phyloP scores from a whole-genome alignment of 1,284 basidiomycete species.

The Fomitopsis palustris region DNA sequence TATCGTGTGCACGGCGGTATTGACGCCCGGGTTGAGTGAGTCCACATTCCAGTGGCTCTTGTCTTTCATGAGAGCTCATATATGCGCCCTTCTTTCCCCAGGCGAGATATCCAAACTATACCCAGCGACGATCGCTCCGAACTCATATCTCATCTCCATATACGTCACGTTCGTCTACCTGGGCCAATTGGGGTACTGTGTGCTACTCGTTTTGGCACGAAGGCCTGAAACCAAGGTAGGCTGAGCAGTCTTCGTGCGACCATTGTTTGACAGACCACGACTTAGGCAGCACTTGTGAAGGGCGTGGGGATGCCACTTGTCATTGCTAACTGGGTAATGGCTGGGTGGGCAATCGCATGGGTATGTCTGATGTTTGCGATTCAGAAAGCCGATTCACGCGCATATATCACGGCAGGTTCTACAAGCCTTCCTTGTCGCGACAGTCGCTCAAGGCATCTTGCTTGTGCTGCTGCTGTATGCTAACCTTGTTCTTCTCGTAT shows the following conservation, averaged over 20 bases:
- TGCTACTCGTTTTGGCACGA: constrained; percentile 68
- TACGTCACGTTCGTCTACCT: constrained; percentile 65
- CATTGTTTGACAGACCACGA: neutral
- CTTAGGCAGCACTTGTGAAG: constrained; percentile 61
- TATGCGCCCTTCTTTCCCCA: constrained; percentile 19
- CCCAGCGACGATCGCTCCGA: constrained; percentile 74
- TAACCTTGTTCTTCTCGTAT: constrained; percentile 62
- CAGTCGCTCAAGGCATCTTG: constrained; percentile 58
- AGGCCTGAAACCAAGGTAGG: constrained; percentile 77
- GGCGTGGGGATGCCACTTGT: constrained; percentile 80
- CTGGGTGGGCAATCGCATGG: constrained; percentile 81
- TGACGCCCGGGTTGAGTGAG: constrained; percentile 52
- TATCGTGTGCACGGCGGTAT: constrained; percentile 51
- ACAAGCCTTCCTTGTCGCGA: constrained; percentile 57
- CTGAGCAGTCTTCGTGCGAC: neutral
- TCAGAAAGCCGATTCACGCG: too few relatives aligned
- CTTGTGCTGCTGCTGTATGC: constrained; percentile 61
- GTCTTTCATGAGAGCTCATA: neutral
- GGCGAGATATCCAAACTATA: constrained; percentile 53
- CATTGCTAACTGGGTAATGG: constrained; percentile 80
- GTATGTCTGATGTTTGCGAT: constrained; percentile 34
- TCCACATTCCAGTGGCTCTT: neutral
- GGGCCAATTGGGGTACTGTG: constrained; percentile 76
- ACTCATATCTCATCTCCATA: constrained; percentile 55
- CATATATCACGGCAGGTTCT: constrained; percentile 48